A percentile compares a stretch with the other conserved stretches of the same genome.
Evolutionary conservation across 106 monocot genomes (phyloP).

Genomic region (Apostasia ramifera): DNA sequence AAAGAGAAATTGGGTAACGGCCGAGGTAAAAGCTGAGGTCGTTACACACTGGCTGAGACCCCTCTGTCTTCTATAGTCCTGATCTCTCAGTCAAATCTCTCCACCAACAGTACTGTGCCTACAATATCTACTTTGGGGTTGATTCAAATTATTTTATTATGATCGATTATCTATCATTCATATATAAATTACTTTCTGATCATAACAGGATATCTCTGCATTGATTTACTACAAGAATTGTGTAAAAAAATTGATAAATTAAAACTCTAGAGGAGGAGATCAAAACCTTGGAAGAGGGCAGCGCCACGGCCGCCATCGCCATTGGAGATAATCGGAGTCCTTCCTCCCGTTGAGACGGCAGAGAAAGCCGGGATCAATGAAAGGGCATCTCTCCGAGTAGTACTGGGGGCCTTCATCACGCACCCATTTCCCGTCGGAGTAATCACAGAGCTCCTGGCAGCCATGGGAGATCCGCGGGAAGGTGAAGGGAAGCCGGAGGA

Average conservation of each 20-base stretch:
- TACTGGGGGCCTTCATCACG: slow-evolving; percentile 20
- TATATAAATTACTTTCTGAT: neutral
- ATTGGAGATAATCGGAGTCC: slow-evolving; percentile 49
- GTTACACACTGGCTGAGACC: too few relatives aligned
- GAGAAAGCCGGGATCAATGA: slow-evolving; percentile 78
- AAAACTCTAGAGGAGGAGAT: neutral
- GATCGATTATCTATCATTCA: too few relatives aligned
- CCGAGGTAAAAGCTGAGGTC: too few relatives aligned
- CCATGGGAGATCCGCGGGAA: neutral
- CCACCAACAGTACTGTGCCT: too few relatives aligned
- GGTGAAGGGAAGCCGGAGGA: neutral
- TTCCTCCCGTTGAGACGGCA: slow-evolving; percentile 65
- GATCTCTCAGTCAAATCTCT: too few relatives aligned
- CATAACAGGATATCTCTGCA: neutral
- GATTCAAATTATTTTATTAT: too few relatives aligned
- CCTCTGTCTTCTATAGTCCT: too few relatives aligned
- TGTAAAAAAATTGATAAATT: too few relatives aligned
- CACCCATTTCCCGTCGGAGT: slow-evolving; percentile 60
- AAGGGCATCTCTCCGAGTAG: slow-evolving; percentile 66
- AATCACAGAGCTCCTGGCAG: slow-evolving; percentile 29
- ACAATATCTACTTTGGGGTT: too few relatives aligned
- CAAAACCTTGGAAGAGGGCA: slow-evolving; percentile 66
- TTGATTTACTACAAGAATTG: neutral
- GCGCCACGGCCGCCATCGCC: slow-evolving; percentile 71
- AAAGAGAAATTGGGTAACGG: too few relatives aligned